phyloP scores from a whole-genome alignment of 495 filamentous ascomycete species.

The Mytilinidion resinicola region DNA sequence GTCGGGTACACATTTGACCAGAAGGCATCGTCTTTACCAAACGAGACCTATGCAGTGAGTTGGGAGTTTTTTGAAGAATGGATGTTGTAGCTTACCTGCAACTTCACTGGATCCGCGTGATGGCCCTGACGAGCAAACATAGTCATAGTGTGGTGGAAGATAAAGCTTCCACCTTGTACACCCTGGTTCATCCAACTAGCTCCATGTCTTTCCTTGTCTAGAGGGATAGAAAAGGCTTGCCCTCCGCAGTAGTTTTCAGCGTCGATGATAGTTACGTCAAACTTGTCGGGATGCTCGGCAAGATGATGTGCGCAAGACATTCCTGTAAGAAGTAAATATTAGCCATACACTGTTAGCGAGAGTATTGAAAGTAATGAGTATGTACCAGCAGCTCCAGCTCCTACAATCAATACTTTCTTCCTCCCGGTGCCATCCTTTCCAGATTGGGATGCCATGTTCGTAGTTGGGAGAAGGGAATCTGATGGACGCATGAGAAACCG shows the following conservation, averaged over 20 bases:
- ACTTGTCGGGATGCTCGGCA: constrained; percentile 65
- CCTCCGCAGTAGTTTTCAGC: constrained; percentile 63
- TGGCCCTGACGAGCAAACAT: constrained; percentile 67
- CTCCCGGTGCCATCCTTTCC: neutral
- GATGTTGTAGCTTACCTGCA: constrained; percentile 44
- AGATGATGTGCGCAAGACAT: constrained; percentile 73
- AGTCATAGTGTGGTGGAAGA: constrained; percentile 76
- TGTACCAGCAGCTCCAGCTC: constrained; percentile 38
- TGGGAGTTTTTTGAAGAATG: too few species aligned
- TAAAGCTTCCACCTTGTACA: constrained; percentile 72
- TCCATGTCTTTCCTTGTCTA: constrained; percentile 61
- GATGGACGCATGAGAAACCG: too few species aligned
- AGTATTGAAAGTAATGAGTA: neutral
- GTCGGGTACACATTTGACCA: constrained; percentile 81
- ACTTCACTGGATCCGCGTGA: constrained; percentile 60
- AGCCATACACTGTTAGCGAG: constrained; percentile 2
- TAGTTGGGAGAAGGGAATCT: neutral
- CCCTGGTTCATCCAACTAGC: constrained; percentile 78
- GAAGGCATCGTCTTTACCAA: constrained; percentile 70
- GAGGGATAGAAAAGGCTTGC: constrained; percentile 69
- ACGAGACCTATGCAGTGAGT: constrained; percentile 48
- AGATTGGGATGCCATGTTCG: neutral
- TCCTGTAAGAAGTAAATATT: constrained; percentile 21
- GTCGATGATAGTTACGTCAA: constrained; percentile 70
- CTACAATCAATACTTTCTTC: constrained; percentile 38